A percentile compares a stretch with the other conserved stretches of the same genome.
phyloP scores from a whole-genome alignment of 257 asterid genomes.

The Handroanthus guayacan region DNA sequence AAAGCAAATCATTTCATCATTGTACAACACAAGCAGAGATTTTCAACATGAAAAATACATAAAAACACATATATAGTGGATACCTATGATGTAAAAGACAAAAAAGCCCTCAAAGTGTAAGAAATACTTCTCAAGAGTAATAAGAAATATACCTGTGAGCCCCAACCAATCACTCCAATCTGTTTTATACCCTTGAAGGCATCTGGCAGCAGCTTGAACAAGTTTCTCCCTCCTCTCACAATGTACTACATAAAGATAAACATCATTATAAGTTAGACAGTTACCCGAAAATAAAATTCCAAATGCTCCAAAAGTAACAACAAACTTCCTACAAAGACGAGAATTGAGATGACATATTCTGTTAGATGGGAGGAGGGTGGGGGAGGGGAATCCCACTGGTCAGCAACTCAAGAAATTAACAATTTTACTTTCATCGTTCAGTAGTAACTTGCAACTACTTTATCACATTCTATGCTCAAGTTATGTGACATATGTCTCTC shows the following conservation, averaged over 20 bases:
- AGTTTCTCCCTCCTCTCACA: conserved; percentile 95
- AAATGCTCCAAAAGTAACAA: conserved; percentile 1
- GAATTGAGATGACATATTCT: not conserved
- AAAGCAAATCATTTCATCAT: not conserved
- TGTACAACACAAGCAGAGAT: not conserved
- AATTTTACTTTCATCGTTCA: not conserved
- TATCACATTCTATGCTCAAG: not conserved
- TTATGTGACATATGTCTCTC: not conserved
- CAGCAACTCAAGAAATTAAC: not conserved
- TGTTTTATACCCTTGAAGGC: conserved; percentile 95
- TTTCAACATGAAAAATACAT: conserved; percentile 12
- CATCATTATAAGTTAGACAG: conserved; percentile 6
- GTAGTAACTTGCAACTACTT: conserved; percentile 2
- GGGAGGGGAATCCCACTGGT: no score
- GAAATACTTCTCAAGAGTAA: not conserved
- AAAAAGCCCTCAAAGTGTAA: not conserved
- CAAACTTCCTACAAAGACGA: not conserved
- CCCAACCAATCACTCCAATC: conserved; percentile 99
- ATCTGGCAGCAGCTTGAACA: conserved; percentile 84
- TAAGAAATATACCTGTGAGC: conserved; percentile 72
- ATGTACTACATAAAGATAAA: conserved; percentile 63
- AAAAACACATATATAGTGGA: not conserved
- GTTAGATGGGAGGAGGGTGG: not conserved
- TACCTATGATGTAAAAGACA: not conserved
- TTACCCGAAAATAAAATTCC: not conserved